Percentiles rank a stretch among this genome's conserved stretches.
Evolutionary conservation across 495 filamentous ascomycete species (phyloP).

Genomic region (Elaphomyces granulatus): DNA sequence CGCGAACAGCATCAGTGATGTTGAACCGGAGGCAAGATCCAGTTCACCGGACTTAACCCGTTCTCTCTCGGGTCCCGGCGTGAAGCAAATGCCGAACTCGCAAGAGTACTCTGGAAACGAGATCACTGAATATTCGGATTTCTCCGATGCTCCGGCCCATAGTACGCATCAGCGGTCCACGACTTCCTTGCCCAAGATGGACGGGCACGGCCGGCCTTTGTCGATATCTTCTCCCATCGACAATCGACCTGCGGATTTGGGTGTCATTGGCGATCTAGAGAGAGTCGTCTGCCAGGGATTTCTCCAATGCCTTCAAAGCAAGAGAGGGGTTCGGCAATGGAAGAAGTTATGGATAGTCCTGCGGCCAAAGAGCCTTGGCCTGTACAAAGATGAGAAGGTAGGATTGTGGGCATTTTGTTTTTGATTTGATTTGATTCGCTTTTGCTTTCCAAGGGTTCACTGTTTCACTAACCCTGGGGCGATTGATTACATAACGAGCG

Average conservation of each 20-base stretch:
- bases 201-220: constrained; percentile 15
- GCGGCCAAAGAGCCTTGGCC: constrained; percentile 69
- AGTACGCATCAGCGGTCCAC: constrained; percentile 19
- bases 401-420: too few relatives aligned
- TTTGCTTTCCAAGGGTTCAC: too few relatives aligned
- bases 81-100: constrained; percentile 32
- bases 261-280: constrained; percentile 46
- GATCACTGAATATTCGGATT: constrained; percentile 74
- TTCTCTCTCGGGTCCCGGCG: constrained; percentile 15
- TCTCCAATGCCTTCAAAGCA: constrained; percentile 71
- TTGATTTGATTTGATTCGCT: too few relatives aligned
- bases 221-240: constrained; percentile 17
- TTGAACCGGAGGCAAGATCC: constrained; percentile 19
- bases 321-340: constrained; percentile 84
- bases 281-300: constrained; percentile 86
- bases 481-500: too few relatives aligned
- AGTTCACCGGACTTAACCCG: constrained; percentile 33
- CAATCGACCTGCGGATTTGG: constrained; percentile 31
- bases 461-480: too few relatives aligned
- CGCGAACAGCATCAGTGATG: constrained; percentile 30
- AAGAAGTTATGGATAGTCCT: constrained; percentile 88
- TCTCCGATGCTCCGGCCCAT: constrained; percentile 51
- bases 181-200: background rate
- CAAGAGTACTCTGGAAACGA: constrained; percentile 84
- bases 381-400: constrained; percentile 82